A percentile compares a stretch with the other conserved stretches of the same genome.
Evolutionary conservation across 1,139 yeast genomes (phyloP).

Genomic region (Candida sanyaensis): DNA sequence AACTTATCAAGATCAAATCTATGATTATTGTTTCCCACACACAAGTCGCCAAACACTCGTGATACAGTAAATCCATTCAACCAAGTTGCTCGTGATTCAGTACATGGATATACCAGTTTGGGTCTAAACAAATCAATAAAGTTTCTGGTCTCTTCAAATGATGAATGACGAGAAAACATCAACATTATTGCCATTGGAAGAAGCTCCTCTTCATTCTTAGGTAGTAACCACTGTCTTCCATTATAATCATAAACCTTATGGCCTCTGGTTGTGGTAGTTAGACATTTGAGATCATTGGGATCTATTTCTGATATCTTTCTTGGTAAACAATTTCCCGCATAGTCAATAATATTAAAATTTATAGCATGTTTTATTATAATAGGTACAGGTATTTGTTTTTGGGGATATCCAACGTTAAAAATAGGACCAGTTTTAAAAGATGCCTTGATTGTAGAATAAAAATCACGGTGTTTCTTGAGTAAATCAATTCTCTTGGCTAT

Average conservation of each 20-base stretch:
- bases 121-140: constrained; percentile 44
- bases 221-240: constrained; percentile 30
- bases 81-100: constrained; percentile 38
- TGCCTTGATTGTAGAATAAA: background rate
- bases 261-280: constrained; percentile 24
- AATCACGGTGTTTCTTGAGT: constrained; percentile 4
- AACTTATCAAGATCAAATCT: constrained; percentile 31
- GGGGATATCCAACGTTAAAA: constrained; percentile 10
- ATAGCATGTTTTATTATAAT: constrained; percentile 38
- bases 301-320: constrained; percentile 22
- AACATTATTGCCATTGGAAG: constrained; percentile 43
- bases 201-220: constrained; percentile 27
- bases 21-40: constrained; percentile 23
- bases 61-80: constrained; percentile 42
- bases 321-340: constrained; percentile 30
- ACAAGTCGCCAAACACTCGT: constrained; percentile 45
- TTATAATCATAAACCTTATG: constrained; percentile 24
- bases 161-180: constrained; percentile 57
- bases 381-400: constrained; percentile 5
- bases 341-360: constrained; percentile 39
- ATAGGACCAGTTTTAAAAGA: constrained; percentile 3
- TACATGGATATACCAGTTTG: constrained; percentile 48
- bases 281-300: constrained; percentile 13
- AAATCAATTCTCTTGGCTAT: constrained; percentile 19
- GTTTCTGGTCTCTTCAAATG: constrained; percentile 45